Evolutionary conservation across 208 protist genomes (phyloP).

Genomic region (Borovskyia barvae): DNA sequence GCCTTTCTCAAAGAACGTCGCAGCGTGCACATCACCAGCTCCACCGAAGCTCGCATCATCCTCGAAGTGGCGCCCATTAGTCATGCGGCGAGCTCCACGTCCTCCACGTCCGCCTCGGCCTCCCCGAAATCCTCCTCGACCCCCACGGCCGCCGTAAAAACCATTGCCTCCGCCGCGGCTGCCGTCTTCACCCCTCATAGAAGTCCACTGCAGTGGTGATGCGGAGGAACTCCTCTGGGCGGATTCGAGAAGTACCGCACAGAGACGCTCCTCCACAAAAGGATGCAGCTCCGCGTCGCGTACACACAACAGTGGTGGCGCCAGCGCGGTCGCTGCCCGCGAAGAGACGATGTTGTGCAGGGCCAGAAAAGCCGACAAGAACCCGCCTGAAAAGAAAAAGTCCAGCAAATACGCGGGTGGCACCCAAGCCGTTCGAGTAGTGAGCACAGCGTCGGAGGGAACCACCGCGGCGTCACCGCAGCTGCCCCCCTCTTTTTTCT

Average conservation of each 20-base stretch:
- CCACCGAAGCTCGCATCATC: too few species aligned
- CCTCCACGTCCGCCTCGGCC: neutral
- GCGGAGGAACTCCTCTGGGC: neutral
- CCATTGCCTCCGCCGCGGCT: too few species aligned
- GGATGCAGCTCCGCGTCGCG: slow-evolving; percentile 43
- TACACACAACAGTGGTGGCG: slow-evolving; percentile 41
- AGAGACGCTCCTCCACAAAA: slow-evolving; percentile 20
- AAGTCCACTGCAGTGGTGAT: neutral
- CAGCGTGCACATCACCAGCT: too few species aligned
- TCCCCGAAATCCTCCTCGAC: neutral
- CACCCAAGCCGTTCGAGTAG: slow-evolving; percentile 49
- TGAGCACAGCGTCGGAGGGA: slow-evolving; percentile 15
- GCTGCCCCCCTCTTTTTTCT: neutral
- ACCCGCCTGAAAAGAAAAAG: slow-evolving; percentile 38
- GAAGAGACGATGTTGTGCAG: slow-evolving; percentile 50
- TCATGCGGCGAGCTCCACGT: too few species aligned
- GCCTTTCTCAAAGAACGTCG: too few species aligned
- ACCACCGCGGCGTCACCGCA: neutral
- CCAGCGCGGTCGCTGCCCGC: slow-evolving; percentile 16
- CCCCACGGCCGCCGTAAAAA: neutral
- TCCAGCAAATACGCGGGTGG: slow-evolving; percentile 37
- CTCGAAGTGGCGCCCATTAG: too few species aligned
- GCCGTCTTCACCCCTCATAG: neutral
- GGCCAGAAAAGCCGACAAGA: slow-evolving; percentile 32
- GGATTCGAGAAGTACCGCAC: neutral